Evolutionary conservation across 495 filamentous ascomycete genomes (phyloP).

Genomic region (Aspergillus nidulans): DNA sequence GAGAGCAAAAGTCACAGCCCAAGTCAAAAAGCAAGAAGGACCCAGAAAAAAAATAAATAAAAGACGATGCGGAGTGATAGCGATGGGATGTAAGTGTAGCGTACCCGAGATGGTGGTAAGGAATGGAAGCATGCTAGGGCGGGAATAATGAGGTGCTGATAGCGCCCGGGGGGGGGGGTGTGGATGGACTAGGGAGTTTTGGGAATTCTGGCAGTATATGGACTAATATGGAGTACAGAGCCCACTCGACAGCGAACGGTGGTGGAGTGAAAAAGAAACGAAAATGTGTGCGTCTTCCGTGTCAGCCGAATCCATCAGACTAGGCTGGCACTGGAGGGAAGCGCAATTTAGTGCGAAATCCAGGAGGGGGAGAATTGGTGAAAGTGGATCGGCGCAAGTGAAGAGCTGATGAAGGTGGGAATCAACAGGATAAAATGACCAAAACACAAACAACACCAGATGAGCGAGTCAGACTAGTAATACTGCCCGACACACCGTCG

Average conservation of each 20-base stretch:
- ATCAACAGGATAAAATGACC: not conserved
- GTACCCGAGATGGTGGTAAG: conserved; percentile 11
- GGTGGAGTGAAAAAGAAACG: conserved; percentile 4
- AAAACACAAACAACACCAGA: conserved; percentile 3
- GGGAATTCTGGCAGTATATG: no score
- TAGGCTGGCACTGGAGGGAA: not conserved
- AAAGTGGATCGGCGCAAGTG: not conserved
- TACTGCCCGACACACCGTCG: not conserved
- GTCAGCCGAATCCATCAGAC: not conserved
- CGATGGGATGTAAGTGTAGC: not conserved
- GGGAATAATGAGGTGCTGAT: conserved; percentile 6
- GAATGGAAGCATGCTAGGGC: not conserved
- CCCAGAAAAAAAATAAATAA: not conserved
- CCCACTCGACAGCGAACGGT: not conserved
- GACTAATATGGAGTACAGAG: conserved; percentile 3
- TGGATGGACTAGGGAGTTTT: no score
- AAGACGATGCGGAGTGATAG: not conserved
- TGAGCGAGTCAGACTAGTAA: not conserved
- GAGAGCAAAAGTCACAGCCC: not conserved
- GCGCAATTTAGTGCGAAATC: conserved; percentile 4
- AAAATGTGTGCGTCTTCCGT: not conserved
- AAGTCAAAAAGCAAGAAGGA: not conserved
- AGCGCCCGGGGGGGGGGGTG: conserved; percentile 5
- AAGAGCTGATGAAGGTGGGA: not conserved
- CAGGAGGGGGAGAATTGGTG: not conserved